Evolutionary conservation across 2,329 filamentous ascomycete genomes (phyloP).

Genomic region (Lasiodiplodia sp.): DNA sequence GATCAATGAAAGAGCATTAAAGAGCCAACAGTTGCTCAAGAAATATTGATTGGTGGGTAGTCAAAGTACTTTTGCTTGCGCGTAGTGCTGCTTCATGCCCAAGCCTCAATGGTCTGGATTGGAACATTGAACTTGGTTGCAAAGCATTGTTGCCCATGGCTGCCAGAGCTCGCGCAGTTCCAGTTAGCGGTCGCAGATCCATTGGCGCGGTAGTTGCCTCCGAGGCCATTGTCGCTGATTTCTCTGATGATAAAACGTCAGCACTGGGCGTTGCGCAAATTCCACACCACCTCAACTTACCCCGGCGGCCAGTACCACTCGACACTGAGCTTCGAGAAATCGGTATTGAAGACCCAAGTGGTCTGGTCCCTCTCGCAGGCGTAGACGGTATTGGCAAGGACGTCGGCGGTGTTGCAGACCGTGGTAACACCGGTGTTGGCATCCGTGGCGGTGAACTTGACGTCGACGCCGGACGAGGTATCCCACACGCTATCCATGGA

Average conservation of each 20-base stretch:
- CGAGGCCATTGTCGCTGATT: background rate
- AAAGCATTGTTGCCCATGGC: background rate
- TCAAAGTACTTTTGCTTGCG: background rate
- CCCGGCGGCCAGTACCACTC: slow-evolving; percentile 5
- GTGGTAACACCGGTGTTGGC: background rate
- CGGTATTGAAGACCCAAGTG: background rate
- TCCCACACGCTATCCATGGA: slow-evolving; percentile 5
- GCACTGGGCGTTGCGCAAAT: background rate
- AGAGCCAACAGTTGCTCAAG: background rate
- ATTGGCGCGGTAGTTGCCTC: background rate
- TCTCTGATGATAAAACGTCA: background rate
- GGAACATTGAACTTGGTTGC: background rate
- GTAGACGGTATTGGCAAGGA: background rate
- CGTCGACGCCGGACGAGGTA: background rate
- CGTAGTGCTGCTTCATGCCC: background rate
- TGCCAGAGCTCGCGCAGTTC: slow-evolving; percentile 17
- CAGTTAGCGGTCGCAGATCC: background rate
- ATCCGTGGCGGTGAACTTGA: slow-evolving; percentile 1
- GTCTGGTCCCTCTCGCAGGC: slow-evolving; percentile 1
- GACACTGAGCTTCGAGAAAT: background rate
- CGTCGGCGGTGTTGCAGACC: background rate
- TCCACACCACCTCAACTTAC: background rate
- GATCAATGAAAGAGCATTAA: too few species aligned
- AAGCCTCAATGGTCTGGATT: background rate
- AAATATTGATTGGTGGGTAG: background rate